phyloP scores from a whole-genome alignment of 495 filamentous ascomycete genomes.

The Penicillium macrosclerotiorum region DNA sequence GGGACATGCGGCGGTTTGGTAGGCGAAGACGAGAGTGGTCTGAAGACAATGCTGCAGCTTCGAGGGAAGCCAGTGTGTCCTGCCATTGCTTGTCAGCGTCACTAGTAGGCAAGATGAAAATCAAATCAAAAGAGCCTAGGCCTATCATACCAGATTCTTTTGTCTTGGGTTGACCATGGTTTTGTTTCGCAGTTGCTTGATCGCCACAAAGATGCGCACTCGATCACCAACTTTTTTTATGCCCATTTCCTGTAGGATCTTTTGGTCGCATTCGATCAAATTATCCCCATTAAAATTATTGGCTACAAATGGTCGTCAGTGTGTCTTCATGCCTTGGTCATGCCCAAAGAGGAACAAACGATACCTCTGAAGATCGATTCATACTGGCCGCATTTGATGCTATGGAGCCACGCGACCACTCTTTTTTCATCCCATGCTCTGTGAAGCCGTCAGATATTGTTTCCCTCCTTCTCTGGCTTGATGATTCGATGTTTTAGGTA shows the following conservation, averaged over 20 bases:
- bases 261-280: constrained; percentile 93
- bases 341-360: constrained; percentile 5
- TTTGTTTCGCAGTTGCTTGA: constrained; percentile 87
- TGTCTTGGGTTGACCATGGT: constrained; percentile 81
- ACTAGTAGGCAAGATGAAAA: constrained; percentile 4
- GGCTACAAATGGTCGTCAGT: constrained; percentile 35
- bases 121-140: background rate
- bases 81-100: constrained; percentile 18
- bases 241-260: constrained; percentile 94
- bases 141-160: constrained; percentile 71
- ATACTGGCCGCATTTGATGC: constrained; percentile 90
- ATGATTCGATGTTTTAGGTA: too few species aligned
- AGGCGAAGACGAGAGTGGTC: constrained; percentile 64
- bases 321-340: background rate
- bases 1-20: constrained; percentile 71
- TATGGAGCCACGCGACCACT: constrained; percentile 85
- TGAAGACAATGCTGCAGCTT: constrained; percentile 56
- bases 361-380: constrained; percentile 81
- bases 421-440: constrained; percentile 87
- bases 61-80: constrained; percentile 45
- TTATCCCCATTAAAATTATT: constrained; percentile 98
- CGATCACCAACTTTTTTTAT: constrained; percentile 97
- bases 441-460: constrained; percentile 22
- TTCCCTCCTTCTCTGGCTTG: background rate
- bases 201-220: constrained; percentile 87